Evolutionary conservation across 495 filamentous ascomycete genomes (phyloP).

Genomic region (Lepraria neglecta): DNA sequence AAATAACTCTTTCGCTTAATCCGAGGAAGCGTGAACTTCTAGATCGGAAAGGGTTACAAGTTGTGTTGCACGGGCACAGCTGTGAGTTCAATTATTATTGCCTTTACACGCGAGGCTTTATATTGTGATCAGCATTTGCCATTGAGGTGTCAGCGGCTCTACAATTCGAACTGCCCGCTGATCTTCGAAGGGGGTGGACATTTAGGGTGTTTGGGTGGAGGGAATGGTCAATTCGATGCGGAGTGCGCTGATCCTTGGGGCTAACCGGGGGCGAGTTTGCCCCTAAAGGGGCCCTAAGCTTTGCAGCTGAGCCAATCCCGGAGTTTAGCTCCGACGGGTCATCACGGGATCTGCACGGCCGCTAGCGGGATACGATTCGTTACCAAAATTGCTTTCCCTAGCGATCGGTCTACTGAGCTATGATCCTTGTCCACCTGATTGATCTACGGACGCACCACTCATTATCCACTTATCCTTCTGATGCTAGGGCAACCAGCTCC

Average conservation of each 20-base stretch:
- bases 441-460: background rate
- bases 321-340: constrained; percentile 13
- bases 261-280: background rate
- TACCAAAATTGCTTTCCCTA: constrained; percentile 17
- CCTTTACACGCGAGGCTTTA: background rate
- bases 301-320: constrained; percentile 11
- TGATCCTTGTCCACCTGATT: constrained; percentile 12
- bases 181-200: background rate
- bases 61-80: background rate
- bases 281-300: constrained; percentile 7
- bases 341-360: constrained; percentile 21
- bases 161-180: constrained; percentile 15
- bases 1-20: constrained; percentile 1
- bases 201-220: background rate
- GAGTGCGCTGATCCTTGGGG: constrained; percentile 5
- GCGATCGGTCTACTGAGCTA: constrained; percentile 12
- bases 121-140: background rate
- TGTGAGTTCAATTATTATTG: background rate
- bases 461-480: background rate
- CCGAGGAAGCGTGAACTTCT: constrained; percentile 2
- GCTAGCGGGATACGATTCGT: constrained; percentile 21
- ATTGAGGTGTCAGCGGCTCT: background rate
- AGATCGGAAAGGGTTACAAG: constrained; percentile 8
- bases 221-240: background rate
- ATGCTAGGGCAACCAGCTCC: too few species aligned